Conservation (phyloP, 169 alveolate species). For the Eimeria necatrix region DNA sequence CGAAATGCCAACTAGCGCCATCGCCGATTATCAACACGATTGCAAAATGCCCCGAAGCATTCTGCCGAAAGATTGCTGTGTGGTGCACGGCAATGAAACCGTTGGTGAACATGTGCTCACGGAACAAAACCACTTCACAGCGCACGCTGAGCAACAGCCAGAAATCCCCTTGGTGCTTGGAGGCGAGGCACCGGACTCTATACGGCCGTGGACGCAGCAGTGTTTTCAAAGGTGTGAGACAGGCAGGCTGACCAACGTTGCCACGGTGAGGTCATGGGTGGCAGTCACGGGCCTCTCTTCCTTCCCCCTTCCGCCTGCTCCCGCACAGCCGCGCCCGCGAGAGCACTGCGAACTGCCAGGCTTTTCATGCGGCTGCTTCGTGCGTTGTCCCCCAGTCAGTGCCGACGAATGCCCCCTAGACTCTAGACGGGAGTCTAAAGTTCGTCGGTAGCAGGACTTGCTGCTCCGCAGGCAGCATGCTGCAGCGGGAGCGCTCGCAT, state of each 20-base stretch:
- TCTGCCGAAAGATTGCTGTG: not conserved
- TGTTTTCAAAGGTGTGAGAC: slow-evolving; percentile 21
- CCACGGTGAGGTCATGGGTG: slow-evolving; percentile 60
- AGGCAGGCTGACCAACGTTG: not conserved
- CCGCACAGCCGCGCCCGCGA: not conserved
- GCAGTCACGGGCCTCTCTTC: not conserved
- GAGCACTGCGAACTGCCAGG: not conserved
- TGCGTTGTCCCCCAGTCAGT: slow-evolving; percentile 58
- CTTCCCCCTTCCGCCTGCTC: not conserved
- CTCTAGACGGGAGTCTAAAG: not conserved
- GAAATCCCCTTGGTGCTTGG: not conserved
- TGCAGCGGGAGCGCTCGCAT: too few species aligned
- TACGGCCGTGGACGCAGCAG: slow-evolving; percentile 62
- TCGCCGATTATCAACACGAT: not conserved
- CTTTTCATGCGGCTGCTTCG: slow-evolving; percentile 47
- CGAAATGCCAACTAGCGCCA: not conserved
- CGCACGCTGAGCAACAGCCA: not conserved
- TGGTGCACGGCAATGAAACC: not conserved
- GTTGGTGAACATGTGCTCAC: too few species aligned
- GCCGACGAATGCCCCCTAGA: not conserved
- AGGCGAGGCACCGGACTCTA: not conserved
- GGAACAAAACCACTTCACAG: too few species aligned
- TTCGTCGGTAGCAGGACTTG: too few species aligned
- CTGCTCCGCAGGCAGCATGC: too few species aligned
- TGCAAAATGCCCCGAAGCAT: not conserved